Base-by-base conservation (phyloP, 208 protist species). In the Crithidia bombi region DNA sequence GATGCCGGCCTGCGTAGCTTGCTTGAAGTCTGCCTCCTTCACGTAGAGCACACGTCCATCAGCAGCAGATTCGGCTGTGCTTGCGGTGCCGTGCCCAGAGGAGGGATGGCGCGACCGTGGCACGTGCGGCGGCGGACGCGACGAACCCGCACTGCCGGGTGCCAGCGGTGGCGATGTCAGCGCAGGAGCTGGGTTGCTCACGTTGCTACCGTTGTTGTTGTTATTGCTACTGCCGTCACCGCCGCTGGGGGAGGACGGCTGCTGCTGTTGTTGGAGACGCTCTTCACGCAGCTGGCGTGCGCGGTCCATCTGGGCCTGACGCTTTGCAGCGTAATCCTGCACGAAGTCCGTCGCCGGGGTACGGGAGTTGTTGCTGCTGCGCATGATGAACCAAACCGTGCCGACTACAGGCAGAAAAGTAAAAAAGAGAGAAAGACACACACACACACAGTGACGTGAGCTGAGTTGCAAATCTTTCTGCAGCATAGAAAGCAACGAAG, bases 241-340 rank as follows among this genome's bases (percentile, higher is more conserved):
- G 65, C 17, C 91, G 83, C 57, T 93, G n/a, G n/a, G n/a, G n/a
- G n/a, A n/a, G n/a, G n/a, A n/a, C n/a, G n/a, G 54, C 30, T 63
- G 65, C 28, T 69, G 62, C 44, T 76, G 61, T 17, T 79, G 72
- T 35, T 82, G 72, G 9, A 83, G 65, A 17, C 91, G 83, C 57
- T 93, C 87, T 35, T 93, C 83, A 23, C 89, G 86, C 41, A 96
- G 65, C 69, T 85, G 73, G 30, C 76, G 75, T 0, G 91, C 91
- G 11, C 87, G 85, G 21, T 94, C 87, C 49, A 96, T 69, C 78
- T 96, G 91, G 12, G 87, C 85, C 51, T 91, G 85, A 3, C 86
- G 81, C 80, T 96, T 96, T 19, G 86, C 80, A 5, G 87, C 91
- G 65, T 96, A 96, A 71, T 93, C 91, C 69, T 94, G 81, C 11